Percentiles rank a stretch among this genome's conserved stretches.
Evolutionary conservation across 2,329 filamentous ascomycete genomes (phyloP).

Genomic region (Annulohypoxylon truncatum): DNA sequence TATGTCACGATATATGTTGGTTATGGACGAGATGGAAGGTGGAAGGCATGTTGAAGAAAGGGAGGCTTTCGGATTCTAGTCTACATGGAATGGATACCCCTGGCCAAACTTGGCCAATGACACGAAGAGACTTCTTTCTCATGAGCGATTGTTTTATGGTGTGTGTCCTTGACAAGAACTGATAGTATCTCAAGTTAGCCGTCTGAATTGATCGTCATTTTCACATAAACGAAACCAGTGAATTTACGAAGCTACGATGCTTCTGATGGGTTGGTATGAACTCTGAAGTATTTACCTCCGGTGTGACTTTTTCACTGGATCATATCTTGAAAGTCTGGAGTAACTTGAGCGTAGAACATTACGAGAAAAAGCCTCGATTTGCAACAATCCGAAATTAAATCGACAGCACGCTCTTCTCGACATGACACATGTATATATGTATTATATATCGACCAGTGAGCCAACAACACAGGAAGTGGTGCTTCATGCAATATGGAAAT

Average conservation of each 20-base stretch:
- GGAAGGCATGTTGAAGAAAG: not conserved
- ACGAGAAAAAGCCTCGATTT: not conserved
- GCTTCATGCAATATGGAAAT: not conserved
- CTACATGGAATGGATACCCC: not conserved
- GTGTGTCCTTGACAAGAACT: not conserved
- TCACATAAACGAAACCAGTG: not conserved
- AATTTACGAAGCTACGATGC: too few relatives aligned
- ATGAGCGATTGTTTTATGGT: not conserved
- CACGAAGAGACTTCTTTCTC: not conserved
- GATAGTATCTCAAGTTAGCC: not conserved
- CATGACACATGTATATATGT: not conserved
- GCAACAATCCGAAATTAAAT: not conserved
- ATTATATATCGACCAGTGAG: not conserved
- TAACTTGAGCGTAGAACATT: too few relatives aligned
- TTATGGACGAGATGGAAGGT: not conserved
- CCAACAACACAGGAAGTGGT: not conserved
- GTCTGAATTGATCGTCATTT: not conserved
- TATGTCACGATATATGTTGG: constrained; percentile 15
- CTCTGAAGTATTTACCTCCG: too few relatives aligned
- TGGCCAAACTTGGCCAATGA: not conserved
- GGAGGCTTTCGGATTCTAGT: not conserved
- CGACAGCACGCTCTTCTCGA: not conserved
- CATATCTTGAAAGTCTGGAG: too few relatives aligned
- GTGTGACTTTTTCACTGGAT: too few relatives aligned
- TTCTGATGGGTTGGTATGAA: too few relatives aligned